Base-by-base conservation (phyloP, 75 land plant genomes). In the Selaginella moellendorffii region DNA sequence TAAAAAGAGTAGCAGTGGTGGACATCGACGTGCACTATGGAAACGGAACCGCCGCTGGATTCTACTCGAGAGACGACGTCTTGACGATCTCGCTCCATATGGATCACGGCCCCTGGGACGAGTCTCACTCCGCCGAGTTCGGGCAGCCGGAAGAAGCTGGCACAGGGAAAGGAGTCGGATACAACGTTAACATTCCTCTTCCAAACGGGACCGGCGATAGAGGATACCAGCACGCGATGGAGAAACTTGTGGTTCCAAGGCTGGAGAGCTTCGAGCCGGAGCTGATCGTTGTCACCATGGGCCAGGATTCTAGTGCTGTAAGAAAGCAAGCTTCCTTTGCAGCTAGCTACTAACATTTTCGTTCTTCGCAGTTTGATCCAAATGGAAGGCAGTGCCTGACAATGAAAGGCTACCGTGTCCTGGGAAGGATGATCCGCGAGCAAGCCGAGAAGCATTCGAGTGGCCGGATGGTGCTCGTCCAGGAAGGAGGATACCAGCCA, bases 11-110 rank as follows among this genome's bases (percentile, higher is more conserved):
- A 61, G 85, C 71, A 1, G 88, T 87, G 8, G 64, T 90, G 60
- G 97, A 90, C 67, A 82, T 87, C 30, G 97, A 90, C 71, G 97
- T 84, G 1, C 97, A 90, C 67, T 80, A 83, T 70, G 96, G 96
- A 2, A 90, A 90, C 69, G 97, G 97, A 9, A 87, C 88, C 31
- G 88, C 93, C 14, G 88, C 87, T 54, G 88, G 93, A 0, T 90
- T 90, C 36, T 90, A 87, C 52, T 27, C 30, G 2, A 68, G 83
- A 12, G 68, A 82, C 53, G 72, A 79, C 31, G 97, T 87, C 30
- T 77, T 88, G 23, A 87, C 97, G 12, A 68, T 90, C 26, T 90
- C 97, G 26, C 81, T 90, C 19, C 97, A 90, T 65, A 90, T 90
- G 97, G 78, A 87, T 68, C 97, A 90, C 64, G 88, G 97, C 31